A percentile compares a stretch with the other conserved stretches of the same genome.
Evolutionary conservation across 2,329 filamentous ascomycete genomes (phyloP).

Genomic region (Zasmidium cellare): DNA sequence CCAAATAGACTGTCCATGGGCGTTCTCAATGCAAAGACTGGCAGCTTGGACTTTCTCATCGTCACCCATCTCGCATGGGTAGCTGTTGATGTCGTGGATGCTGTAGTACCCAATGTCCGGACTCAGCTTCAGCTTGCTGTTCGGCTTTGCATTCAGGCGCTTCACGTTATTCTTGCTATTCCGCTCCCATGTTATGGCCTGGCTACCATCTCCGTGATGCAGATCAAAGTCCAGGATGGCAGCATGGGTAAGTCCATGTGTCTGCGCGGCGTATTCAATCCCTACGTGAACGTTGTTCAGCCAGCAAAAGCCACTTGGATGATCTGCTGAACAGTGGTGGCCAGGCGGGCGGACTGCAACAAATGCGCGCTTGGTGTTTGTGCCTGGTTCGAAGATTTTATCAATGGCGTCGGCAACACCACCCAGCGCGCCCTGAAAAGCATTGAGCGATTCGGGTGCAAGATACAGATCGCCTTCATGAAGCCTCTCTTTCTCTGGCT

Average conservation of each 20-base stretch:
- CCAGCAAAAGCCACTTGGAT: conserved; percentile 97
- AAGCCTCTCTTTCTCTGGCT: conserved; percentile 60
- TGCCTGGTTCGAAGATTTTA: conserved; percentile 65
- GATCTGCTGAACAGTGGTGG: conserved; percentile 87
- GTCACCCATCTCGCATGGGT: conserved; percentile 93
- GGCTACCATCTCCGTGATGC: conserved; percentile 93
- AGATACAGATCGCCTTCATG: conserved; percentile 92
- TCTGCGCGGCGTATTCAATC: conserved; percentile 83
- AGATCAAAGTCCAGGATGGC: conserved; percentile 92
- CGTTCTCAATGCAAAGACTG: conserved; percentile 89
- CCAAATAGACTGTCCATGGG: conserved; percentile 92
- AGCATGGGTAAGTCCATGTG: conserved; percentile 85
- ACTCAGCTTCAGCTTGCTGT: conserved; percentile 30
- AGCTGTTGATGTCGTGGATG: conserved; percentile 97
- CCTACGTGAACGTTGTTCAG: conserved; percentile 97
- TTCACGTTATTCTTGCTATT: conserved; percentile 64
- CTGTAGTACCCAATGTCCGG: conserved; percentile 85
- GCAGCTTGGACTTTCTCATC: conserved; percentile 91
- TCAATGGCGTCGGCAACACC: conserved; percentile 94
- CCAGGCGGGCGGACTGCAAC: conserved; percentile 90
- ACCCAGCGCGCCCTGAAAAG: conserved; percentile 87
- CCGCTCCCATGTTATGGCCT: conserved; percentile 88
- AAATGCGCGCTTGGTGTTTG: conserved; percentile 63
- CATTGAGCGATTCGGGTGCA: conserved; percentile 79
- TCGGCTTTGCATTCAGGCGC: conserved; percentile 30